Conservation (phyloP, 2,329 filamentous ascomycete genomes). For the Fonsecaea pedrosoi region DNA sequence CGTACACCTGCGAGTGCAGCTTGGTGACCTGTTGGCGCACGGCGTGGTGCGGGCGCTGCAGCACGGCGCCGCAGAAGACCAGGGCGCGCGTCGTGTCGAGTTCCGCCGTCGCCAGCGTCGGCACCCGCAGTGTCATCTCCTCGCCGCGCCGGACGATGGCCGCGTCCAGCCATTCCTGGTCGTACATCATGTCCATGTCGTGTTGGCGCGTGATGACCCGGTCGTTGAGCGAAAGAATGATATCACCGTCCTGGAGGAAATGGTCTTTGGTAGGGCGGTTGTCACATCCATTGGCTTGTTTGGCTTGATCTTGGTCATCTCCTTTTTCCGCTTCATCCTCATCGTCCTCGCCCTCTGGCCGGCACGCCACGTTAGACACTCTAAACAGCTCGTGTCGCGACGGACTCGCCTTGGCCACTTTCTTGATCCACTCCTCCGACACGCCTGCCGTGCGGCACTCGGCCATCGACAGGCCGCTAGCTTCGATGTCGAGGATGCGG, state of each 20-base stretch:
- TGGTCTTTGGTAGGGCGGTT: slow-evolving; percentile 48
- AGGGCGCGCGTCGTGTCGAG: slow-evolving; percentile 92
- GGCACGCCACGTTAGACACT: slow-evolving; percentile 85
- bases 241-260: slow-evolving; percentile 86
- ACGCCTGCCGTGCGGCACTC: slow-evolving; percentile 98
- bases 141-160: slow-evolving; percentile 84
- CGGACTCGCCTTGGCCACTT: slow-evolving; percentile 85
- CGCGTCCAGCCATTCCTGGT: slow-evolving; percentile 80
- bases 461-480: slow-evolving; percentile 93
- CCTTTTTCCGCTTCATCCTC: too few relatives aligned
- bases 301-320: too few relatives aligned
- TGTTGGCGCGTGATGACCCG: slow-evolving; percentile 91
- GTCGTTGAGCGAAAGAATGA: slow-evolving; percentile 87
- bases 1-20: slow-evolving; percentile 94
- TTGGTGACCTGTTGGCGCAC: slow-evolving; percentile 97
- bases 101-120: slow-evolving; percentile 85
- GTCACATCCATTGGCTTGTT: slow-evolving; percentile 30
- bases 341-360: slow-evolving; percentile 45
- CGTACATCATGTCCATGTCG: slow-evolving; percentile 96
- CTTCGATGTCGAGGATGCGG: slow-evolving; percentile 91
- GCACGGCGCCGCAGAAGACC: slow-evolving; percentile 90
- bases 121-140: slow-evolving; percentile 76
- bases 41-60: slow-evolving; percentile 93
- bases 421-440: slow-evolving; percentile 91
- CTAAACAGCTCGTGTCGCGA: slow-evolving; percentile 97